phyloP scores from a whole-genome alignment of 148 eudicot genomes.

The Arbutus unedo region DNA sequence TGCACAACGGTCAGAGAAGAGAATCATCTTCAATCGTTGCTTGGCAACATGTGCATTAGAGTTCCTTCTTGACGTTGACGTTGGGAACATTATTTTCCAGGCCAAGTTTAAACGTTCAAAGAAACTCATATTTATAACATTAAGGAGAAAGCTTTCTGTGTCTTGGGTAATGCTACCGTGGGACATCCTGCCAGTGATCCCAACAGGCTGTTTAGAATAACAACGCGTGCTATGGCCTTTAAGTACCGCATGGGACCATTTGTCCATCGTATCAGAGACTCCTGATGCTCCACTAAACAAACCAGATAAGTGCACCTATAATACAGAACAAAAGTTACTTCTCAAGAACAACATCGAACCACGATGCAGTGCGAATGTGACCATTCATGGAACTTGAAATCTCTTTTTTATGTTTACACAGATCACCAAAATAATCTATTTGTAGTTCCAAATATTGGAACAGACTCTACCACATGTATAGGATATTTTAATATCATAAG shows the following conservation, averaged over 20 bases:
- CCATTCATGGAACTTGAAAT: neutral
- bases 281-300: constrained; percentile 42
- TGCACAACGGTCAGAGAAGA: constrained; percentile 93
- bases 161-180: constrained; percentile 57
- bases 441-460: neutral
- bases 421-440: neutral
- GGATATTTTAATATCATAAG: neutral
- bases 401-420: neutral
- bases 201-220: constrained; percentile 54
- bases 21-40: constrained; percentile 91
- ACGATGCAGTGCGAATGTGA: neutral
- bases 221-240: constrained; percentile 42
- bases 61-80: constrained; percentile 43
- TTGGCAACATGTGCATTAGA: constrained; percentile 89
- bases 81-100: constrained; percentile 88
- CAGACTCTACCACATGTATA: neutral
- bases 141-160: constrained; percentile 63
- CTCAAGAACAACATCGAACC: constrained; percentile 13
- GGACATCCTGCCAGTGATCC: constrained; percentile 45
- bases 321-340: constrained; percentile 6
- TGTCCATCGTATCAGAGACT: constrained; percentile 32
- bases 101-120: constrained; percentile 84
- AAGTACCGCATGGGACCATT: constrained; percentile 31
- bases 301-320: constrained; percentile 61
- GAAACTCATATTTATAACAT: constrained; percentile 76